phyloP scores from a whole-genome alignment of 768 basidiomycete genomes.

The Lactarius hengduanensis region DNA sequence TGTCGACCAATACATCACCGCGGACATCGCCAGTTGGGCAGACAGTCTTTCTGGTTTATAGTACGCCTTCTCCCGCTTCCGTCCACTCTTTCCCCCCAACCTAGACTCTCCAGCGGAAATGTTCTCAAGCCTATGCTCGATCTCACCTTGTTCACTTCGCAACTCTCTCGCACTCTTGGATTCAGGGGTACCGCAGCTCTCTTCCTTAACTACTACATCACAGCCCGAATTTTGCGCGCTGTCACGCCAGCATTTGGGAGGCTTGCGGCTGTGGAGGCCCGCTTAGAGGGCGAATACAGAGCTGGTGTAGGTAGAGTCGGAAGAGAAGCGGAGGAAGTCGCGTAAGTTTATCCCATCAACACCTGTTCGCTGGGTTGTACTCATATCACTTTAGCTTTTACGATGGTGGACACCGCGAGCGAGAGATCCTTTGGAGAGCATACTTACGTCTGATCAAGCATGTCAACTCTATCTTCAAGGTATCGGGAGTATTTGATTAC shows the following conservation, averaged over 20 bases:
- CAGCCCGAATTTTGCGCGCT: constrained; percentile 73
- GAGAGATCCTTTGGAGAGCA: constrained; percentile 72
- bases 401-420: constrained; percentile 81
- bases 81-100: background rate
- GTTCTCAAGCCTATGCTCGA: constrained; percentile 91
- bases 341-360: constrained; percentile 47
- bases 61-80: constrained; percentile 46
- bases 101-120: constrained; percentile 63
- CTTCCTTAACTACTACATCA: constrained; percentile 83
- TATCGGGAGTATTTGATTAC: constrained; percentile 28
- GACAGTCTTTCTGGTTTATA: constrained; percentile 84
- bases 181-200: constrained; percentile 78
- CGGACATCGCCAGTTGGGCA: constrained; percentile 88
- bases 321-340: constrained; percentile 89
- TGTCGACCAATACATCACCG: constrained; percentile 90
- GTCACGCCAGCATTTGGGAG: constrained; percentile 93
- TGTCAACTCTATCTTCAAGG: constrained; percentile 90
- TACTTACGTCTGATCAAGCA: constrained; percentile 84
- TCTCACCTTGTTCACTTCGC: constrained; percentile 86
- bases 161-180: constrained; percentile 84
- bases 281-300: constrained; percentile 88
- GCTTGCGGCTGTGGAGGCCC: constrained; percentile 83
- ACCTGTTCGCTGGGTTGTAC: background rate
- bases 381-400: constrained; percentile 66
- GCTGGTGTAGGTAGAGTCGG: constrained; percentile 83